Percentiles rank a stretch among this genome's conserved stretches.
Conservation (phyloP, 352 stramenopile species). For the Vaucheria bursata region DNA sequence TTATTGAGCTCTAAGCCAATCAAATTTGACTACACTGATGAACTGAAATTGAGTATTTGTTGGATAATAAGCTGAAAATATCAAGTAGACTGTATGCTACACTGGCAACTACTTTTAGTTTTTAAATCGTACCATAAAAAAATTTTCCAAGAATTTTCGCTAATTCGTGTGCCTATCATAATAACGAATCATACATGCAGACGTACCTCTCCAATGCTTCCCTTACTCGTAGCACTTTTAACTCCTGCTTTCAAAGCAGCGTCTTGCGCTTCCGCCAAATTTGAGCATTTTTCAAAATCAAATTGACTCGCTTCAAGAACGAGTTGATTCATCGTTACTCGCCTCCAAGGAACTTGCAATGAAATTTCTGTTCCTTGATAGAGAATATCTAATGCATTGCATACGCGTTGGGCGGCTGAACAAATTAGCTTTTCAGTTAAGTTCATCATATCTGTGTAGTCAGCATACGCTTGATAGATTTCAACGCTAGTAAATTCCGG, state of each 20-base stretch:
- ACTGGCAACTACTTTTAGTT: too few relatives aligned
- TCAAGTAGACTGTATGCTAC: too few relatives aligned
- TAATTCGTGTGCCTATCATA: too few relatives aligned
- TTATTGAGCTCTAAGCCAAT: too few relatives aligned
- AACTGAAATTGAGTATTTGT: too few relatives aligned
- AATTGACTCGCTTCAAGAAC: slow-evolving; percentile 56
- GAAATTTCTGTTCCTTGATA: slow-evolving; percentile 78
- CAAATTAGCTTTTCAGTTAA: slow-evolving; percentile 48
- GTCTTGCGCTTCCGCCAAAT: slow-evolving; percentile 10
- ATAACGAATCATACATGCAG: neutral
- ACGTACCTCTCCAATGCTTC: slow-evolving; percentile 48
- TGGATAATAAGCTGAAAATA: too few relatives aligned
- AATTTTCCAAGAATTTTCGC: too few relatives aligned
- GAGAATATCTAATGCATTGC: slow-evolving; percentile 54
- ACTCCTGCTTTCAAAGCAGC: slow-evolving; percentile 54
- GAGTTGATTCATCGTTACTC: slow-evolving; percentile 84
- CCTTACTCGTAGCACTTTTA: slow-evolving; percentile 49
- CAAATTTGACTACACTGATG: too few relatives aligned
- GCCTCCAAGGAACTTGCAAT: slow-evolving; percentile 84
- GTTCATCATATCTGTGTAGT: slow-evolving; percentile 95
- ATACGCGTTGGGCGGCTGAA: slow-evolving; percentile 51
- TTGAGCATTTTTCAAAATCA: slow-evolving; percentile 28
- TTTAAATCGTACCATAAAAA: too few relatives aligned
- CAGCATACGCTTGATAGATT: slow-evolving; percentile 95
- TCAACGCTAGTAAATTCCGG: slow-evolving; percentile 97